phyloP scores from a whole-genome alignment of 2,329 filamentous ascomycete species.

The Trichoderma koningiopsis region DNA sequence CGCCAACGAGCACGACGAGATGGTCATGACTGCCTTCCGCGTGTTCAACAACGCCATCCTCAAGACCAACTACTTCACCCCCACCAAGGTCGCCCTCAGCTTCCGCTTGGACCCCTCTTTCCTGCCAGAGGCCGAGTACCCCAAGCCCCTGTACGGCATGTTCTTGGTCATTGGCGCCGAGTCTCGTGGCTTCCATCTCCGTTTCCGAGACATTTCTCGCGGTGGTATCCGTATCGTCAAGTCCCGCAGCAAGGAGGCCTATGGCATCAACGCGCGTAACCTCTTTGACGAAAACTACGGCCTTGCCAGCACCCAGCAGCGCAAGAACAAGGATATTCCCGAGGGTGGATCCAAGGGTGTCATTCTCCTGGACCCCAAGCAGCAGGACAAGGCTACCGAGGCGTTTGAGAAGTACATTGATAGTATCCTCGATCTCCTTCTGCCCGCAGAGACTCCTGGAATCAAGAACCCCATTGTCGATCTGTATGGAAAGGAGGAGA shows the following conservation, averaged over 20 bases:
- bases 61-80: conserved; percentile 97
- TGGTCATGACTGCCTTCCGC: conserved; percentile 96
- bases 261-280: conserved; percentile 92
- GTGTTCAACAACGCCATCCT: conserved; percentile 92
- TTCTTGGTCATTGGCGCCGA: conserved; percentile 97
- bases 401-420: conserved; percentile 99
- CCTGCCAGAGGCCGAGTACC: conserved; percentile 88
- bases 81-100: conserved; percentile 95
- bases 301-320: conserved; percentile 95
- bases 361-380: conserved; percentile 87
- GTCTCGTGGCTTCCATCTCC: conserved; percentile 94
- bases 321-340: conserved; percentile 99
- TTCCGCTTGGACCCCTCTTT: conserved; percentile 91
- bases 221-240: conserved; percentile 99
- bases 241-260: conserved; percentile 93
- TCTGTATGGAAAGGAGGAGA: conserved; percentile 91
- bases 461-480: conserved; percentile 99
- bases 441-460: conserved; percentile 86
- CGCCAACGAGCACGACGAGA: conserved; percentile 91
- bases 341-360: conserved; percentile 98
- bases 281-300: conserved; percentile 99
- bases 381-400: conserved; percentile 88
- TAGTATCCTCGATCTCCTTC: conserved; percentile 91
- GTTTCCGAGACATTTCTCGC: conserved; percentile 94
- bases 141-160: conserved; percentile 94